phyloP scores from a whole-genome alignment of 169 alveolate species.

The Condylostoma magnum region DNA sequence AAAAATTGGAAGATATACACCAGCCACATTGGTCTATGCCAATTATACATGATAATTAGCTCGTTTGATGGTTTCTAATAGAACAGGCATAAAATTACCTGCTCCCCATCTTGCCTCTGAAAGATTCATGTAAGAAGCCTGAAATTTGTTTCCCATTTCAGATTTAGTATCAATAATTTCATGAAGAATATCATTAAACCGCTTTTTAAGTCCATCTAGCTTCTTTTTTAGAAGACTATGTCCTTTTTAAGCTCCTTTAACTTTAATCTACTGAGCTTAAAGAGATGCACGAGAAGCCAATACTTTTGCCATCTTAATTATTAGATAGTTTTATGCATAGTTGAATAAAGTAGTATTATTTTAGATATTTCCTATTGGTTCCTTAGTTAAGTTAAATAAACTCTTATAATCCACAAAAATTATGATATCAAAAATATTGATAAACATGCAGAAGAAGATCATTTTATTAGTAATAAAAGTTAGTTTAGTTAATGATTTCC shows the following conservation, averaged over 20 bases:
- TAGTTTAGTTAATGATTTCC: too few relatives aligned
- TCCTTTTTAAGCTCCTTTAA: conserved; percentile 90
- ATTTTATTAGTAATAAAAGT: too few relatives aligned
- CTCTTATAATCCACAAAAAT: too few relatives aligned
- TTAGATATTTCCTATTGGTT: too few relatives aligned
- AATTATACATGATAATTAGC: conserved; percentile 47
- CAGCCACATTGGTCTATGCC: conserved; percentile 60
- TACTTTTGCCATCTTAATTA: conserved; percentile 48
- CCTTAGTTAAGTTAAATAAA: too few relatives aligned
- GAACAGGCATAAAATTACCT: conserved; percentile 85
- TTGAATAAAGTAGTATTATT: too few relatives aligned
- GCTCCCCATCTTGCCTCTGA: conserved; percentile 96
- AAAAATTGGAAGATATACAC: conserved; percentile 67
- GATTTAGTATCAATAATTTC: conserved; percentile 86
- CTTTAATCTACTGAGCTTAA: conserved; percentile 41
- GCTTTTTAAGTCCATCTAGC: conserved; percentile 92
- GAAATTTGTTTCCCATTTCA: conserved; percentile 88
- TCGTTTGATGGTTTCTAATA: conserved; percentile 61
- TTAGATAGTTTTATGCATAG: too few relatives aligned
- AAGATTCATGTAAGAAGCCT: conserved; percentile 87
- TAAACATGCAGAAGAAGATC: too few relatives aligned
- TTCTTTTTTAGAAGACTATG: conserved; percentile 90
- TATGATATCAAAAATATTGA: too few relatives aligned
- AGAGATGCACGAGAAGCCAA: conserved; percentile 59
- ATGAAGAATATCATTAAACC: conserved; percentile 87